Percentiles rank a stretch among this genome's conserved stretches.
Conservation (phyloP, 2,329 filamentous ascomycete genomes). For the Penicillium thymicola region DNA sequence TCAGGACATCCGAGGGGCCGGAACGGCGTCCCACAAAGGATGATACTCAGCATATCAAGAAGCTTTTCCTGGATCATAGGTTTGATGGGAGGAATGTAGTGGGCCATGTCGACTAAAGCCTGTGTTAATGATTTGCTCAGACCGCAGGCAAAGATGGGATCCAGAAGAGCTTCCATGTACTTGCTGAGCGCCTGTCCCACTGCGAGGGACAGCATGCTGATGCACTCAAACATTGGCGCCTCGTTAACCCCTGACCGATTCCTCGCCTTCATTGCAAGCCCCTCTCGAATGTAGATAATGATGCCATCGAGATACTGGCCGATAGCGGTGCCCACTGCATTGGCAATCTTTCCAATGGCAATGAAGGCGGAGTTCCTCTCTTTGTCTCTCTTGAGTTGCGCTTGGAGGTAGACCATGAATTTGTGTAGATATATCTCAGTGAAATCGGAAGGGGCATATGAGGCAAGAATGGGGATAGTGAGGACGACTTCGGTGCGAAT, state of each 20-base stretch:
- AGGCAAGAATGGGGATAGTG: slow-evolving; percentile 87
- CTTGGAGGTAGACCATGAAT: slow-evolving; percentile 94
- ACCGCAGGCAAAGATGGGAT: slow-evolving; percentile 95
- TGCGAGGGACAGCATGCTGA: slow-evolving; percentile 91
- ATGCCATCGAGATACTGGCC: slow-evolving; percentile 93
- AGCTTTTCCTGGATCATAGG: slow-evolving; percentile 89
- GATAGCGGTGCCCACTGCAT: slow-evolving; percentile 92
- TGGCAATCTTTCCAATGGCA: slow-evolving; percentile 93
- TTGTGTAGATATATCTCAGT: slow-evolving; percentile 82
- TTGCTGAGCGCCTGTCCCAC: slow-evolving; percentile 97
- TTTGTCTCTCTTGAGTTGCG: slow-evolving; percentile 91
- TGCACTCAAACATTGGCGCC: slow-evolving; percentile 89
- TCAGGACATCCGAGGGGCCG: slow-evolving; percentile 87
- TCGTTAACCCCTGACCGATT: slow-evolving; percentile 58
- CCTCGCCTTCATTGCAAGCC: slow-evolving; percentile 73
- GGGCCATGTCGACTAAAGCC: slow-evolving; percentile 95
- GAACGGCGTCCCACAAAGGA: slow-evolving; percentile 88
- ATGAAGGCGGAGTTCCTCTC: slow-evolving; percentile 92
- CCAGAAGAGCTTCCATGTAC: slow-evolving; percentile 92
- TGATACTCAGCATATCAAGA: slow-evolving; percentile 89
- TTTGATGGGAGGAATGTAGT: slow-evolving; percentile 95
- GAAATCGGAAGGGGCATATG: slow-evolving; percentile 89
- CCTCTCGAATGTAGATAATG: slow-evolving; percentile 87
- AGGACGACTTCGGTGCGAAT: slow-evolving; percentile 87
- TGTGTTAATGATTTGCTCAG: slow-evolving; percentile 91